These are phyloP conservation scores for Nemania sp. DNA, from an alignment of 2,329 filamentous ascomycete species.

Conservation along the genomic window DNA sequence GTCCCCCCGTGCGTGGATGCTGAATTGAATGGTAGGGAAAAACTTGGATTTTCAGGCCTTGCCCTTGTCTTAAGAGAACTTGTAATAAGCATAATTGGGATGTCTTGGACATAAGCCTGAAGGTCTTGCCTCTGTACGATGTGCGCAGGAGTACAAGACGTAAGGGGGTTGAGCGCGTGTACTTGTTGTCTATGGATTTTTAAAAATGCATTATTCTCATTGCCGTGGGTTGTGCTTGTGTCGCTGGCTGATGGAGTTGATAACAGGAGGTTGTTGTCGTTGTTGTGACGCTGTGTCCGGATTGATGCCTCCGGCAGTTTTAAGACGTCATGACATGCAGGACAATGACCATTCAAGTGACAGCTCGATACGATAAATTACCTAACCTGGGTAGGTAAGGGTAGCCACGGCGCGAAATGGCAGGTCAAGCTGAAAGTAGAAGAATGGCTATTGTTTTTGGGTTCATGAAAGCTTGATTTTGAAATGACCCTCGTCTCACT, in stretches of 20 bases:
- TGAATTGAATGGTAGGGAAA: neutral
- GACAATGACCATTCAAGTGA: neutral
- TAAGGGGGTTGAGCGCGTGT: neutral
- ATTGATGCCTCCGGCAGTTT: neutral
- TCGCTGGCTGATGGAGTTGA: neutral
- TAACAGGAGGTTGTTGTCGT: too few relatives aligned
- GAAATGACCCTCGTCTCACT: neutral
- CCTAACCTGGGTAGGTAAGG: neutral
- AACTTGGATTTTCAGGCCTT: conserved; percentile 2
- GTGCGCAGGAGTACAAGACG: conserved; percentile 20
- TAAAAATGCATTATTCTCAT: neutral
- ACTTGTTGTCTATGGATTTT: neutral
- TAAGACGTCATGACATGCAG: neutral
- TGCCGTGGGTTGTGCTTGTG: neutral
- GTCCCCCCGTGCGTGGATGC: neutral
- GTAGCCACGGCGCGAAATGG: neutral
- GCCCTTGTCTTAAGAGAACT: conserved; percentile 34
- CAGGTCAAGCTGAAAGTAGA: neutral
- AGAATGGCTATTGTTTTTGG: neutral
- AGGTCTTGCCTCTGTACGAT: conserved; percentile 31
- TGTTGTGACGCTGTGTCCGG: neutral
- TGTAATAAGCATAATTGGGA: conserved; percentile 33
- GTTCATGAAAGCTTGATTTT: neutral
- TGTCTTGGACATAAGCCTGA: conserved; percentile 29
- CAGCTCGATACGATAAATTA: neutral